Base-by-base conservation (phyloP, 2,329 filamentous ascomycete genomes). In the Trichoderma cornu-damae region DNA sequence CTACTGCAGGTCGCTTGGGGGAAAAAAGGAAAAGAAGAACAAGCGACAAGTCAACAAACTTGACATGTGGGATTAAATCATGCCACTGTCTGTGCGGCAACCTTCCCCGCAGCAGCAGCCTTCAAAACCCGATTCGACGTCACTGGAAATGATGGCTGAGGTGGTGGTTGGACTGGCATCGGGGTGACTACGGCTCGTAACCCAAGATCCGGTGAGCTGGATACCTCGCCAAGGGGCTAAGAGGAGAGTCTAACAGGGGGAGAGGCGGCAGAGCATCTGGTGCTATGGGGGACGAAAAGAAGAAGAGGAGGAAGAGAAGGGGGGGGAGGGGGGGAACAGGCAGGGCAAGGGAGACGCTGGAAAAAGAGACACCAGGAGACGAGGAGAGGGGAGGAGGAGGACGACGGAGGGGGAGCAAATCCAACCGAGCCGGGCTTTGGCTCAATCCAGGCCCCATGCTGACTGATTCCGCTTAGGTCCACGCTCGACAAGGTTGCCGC, bases 191-290 rank as follows among this genome's bases (percentile, higher is more conserved):
- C 32, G 28, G 28, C 26, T 46, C 30, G 38, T 37, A 54, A 46
- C 51, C 51, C 8, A 26, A 34, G 22, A 37, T 35, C 51, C 51
- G 51, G 22, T 26, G n/a, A 46, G 30, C 51, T 20, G 51, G 51
- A 54, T 46, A 18, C 7, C 12, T 35, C 12, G 51, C 51, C 40
- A 46, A 54, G 51, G 12, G 30, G 3, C 40, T 20, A 54, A 46
- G 8, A 9, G 20, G 11, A n/a, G 20, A 11, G 6, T 35, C 38
- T 37, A 54, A 28, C 20, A 35, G 40, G 40, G n/a, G 38, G 16
- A 18, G 18, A 37, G 5, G 4, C 2, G 37, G 12, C 18, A 42
- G 37, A 24, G 24, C 16, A 30, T 34, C 49, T 12, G 18, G 20
- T 42, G 40, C 3, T 4, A 11, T n/a, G n/a, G n/a, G 35, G 43